These are phyloP conservation scores for Calonectria pseudoreteaudii DNA, from an alignment of 2,329 filamentous ascomycete species.

Conservation along the genomic window DNA sequence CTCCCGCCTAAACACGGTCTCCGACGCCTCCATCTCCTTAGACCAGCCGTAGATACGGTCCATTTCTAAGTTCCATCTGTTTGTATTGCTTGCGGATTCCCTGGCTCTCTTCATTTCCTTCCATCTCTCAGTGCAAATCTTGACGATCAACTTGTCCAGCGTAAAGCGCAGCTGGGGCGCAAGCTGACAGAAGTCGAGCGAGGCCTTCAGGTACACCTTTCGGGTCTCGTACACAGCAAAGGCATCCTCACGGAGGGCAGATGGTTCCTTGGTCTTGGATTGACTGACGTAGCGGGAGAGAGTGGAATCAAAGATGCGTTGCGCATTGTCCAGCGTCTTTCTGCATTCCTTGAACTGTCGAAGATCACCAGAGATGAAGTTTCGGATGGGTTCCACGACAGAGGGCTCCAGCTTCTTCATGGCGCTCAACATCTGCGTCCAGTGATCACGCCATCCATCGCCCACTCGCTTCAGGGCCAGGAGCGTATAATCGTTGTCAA, in stretches of 20 bases:
- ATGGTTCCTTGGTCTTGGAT: slow-evolving; percentile 93
- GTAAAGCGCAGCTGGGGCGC: slow-evolving; percentile 87
- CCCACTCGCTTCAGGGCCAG: slow-evolving; percentile 86
- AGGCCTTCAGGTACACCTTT: slow-evolving; percentile 89
- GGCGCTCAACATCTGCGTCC: slow-evolving; percentile 78
- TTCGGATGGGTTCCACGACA: slow-evolving; percentile 84
- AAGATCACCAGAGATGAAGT: slow-evolving; percentile 83
- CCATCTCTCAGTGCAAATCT: slow-evolving; percentile 88
- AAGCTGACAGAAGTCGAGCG: slow-evolving; percentile 91
- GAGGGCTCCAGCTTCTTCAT: slow-evolving; percentile 82
- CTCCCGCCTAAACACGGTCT: slow-evolving; percentile 84
- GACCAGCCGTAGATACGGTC: slow-evolving; percentile 94
- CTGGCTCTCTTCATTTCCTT: slow-evolving; percentile 82
- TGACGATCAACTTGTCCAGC: slow-evolving; percentile 88
- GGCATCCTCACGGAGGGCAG: slow-evolving; percentile 90
- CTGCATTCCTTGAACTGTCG: slow-evolving; percentile 88
- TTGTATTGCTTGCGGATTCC: slow-evolving; percentile 73
- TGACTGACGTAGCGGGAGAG: slow-evolving; percentile 86
- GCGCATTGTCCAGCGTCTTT: slow-evolving; percentile 79
- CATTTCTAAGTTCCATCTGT: slow-evolving; percentile 82
- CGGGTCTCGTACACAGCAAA: slow-evolving; percentile 95
- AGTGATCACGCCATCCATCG: slow-evolving; percentile 89
- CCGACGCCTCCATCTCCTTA: slow-evolving; percentile 92
- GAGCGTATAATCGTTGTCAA: slow-evolving; percentile 96
- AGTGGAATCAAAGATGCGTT: slow-evolving; percentile 86